phyloP scores from a whole-genome alignment of 2,329 filamentous ascomycete genomes.

The Hymenoscyphus fraxineus region DNA sequence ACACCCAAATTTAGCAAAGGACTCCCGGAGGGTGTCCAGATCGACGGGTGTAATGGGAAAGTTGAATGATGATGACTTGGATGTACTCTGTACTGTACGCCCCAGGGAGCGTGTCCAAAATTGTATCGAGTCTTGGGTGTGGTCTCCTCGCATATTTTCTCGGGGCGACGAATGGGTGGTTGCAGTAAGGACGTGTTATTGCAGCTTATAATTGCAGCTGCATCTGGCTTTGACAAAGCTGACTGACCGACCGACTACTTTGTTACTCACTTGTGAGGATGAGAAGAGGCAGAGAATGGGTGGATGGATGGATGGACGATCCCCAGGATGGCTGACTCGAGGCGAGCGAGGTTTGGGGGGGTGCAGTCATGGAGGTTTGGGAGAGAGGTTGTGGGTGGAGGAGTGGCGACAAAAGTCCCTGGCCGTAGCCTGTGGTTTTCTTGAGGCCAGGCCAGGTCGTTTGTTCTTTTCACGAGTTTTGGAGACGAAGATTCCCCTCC shows the following conservation, averaged over 20 bases:
- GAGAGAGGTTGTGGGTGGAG: not conserved
- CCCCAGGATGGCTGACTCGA: slow-evolving; percentile 8
- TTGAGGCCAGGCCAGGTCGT: not conserved
- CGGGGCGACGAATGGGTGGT: slow-evolving; percentile 3
- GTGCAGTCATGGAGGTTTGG: not conserved
- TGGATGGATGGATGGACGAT: not conserved
- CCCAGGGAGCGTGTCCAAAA: slow-evolving; percentile 9
- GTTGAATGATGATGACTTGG: slow-evolving; percentile 12
- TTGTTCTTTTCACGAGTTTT: not conserved
- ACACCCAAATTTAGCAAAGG: not conserved
- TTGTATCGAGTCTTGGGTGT: slow-evolving; percentile 6
- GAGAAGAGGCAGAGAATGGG: not conserved
- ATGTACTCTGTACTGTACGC: slow-evolving; percentile 14
- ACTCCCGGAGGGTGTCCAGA: slow-evolving; percentile 5
- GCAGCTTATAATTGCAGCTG: not conserved
- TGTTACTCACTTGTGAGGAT: slow-evolving; percentile 3
- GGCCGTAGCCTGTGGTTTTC: not conserved
- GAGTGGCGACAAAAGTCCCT: not conserved
- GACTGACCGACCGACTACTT: not conserved
- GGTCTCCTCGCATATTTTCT: not conserved
- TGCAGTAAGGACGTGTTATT: slow-evolving; percentile 9
- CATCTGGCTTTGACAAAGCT: not conserved
- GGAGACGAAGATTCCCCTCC: not conserved
- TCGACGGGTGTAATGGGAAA: slow-evolving; percentile 17
- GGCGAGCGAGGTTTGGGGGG: not conserved